phyloP scores from a whole-genome alignment of 2,329 filamentous ascomycete genomes.

The Fusarium sp. region DNA sequence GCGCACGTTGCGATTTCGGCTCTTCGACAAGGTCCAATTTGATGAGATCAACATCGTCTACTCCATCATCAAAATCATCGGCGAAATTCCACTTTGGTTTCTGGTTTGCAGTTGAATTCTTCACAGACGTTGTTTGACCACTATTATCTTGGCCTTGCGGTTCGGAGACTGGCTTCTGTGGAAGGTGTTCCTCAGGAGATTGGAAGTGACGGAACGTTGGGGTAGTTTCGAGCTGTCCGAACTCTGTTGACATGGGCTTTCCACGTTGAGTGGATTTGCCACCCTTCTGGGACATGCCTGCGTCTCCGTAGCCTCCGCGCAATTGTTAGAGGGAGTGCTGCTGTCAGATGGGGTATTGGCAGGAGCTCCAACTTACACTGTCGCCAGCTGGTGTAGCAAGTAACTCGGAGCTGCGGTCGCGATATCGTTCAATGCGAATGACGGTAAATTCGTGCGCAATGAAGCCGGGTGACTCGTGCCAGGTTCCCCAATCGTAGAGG shows the following conservation, averaged over 20 bases:
- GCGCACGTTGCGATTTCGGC: background rate
- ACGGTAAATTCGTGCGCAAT: background rate
- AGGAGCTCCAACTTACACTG: constrained; percentile 11
- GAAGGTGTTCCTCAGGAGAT: constrained; percentile 15
- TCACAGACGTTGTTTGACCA: background rate
- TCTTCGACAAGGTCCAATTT: constrained; percentile 15
- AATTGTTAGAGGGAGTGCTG: constrained; percentile 10
- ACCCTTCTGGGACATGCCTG: constrained; percentile 32
- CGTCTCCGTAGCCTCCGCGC: background rate
- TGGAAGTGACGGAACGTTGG: constrained; percentile 46
- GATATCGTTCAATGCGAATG: background rate
- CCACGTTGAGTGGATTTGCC: constrained; percentile 28
- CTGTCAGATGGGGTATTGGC: constrained; percentile 2
- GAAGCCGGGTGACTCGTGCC: background rate
- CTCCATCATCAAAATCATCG: constrained; percentile 38
- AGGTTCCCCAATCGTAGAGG: background rate
- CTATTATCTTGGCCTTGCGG: background rate
- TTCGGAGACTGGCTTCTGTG: background rate
- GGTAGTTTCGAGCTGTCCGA: constrained; percentile 51
- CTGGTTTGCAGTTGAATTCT: background rate
- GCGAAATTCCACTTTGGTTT: background rate
- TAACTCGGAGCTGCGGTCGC: background rate
- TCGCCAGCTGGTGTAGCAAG: background rate
- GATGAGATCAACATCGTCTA: constrained; percentile 44
- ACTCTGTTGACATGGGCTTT: constrained; percentile 29